phyloP scores from a whole-genome alignment of 2,329 filamentous ascomycete genomes.

The Calonectria hawksworthii region DNA sequence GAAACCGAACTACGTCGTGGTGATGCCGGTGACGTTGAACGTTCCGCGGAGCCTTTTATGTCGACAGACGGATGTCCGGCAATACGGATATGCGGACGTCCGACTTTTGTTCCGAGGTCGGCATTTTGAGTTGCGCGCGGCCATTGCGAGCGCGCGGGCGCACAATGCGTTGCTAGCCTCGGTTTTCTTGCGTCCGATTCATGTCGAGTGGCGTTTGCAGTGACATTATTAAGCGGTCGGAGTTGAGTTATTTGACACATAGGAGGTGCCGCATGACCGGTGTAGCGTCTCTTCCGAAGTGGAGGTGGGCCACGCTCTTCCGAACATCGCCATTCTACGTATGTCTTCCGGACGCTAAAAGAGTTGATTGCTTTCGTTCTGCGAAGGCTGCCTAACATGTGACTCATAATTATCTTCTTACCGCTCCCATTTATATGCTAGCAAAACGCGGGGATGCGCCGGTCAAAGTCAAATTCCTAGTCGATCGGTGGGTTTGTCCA shows the following conservation, averaged over 20 bases:
- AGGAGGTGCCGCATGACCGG: background rate
- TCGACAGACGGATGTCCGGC: background rate
- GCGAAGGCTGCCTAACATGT: background rate
- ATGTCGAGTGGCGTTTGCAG: background rate
- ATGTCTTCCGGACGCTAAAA: background rate
- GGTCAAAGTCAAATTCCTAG: background rate
- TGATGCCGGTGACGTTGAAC: background rate
- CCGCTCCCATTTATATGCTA: background rate
- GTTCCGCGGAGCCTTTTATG: conserved; percentile 22
- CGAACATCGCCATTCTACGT: background rate
- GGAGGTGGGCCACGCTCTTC: background rate
- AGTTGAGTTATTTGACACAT: background rate
- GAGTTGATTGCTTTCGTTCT: too few relatives aligned
- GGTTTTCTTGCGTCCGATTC: background rate
- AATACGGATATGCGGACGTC: conserved; percentile 30
- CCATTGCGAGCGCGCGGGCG: background rate
- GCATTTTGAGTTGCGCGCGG: conserved; percentile 12
- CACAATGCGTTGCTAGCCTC: background rate
- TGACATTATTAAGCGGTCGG: background rate
- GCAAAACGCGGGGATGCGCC: background rate
- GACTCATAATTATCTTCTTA: background rate
- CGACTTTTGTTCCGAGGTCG: conserved; percentile 22
- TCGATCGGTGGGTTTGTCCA: background rate
- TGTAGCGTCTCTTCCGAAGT: too few relatives aligned
- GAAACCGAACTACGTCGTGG: background rate